Evolutionary conservation across 345 rosid species (phyloP), one percentile per base, ranked within the genome.

Genomic region (Streptanthus diversifolius): DNA sequence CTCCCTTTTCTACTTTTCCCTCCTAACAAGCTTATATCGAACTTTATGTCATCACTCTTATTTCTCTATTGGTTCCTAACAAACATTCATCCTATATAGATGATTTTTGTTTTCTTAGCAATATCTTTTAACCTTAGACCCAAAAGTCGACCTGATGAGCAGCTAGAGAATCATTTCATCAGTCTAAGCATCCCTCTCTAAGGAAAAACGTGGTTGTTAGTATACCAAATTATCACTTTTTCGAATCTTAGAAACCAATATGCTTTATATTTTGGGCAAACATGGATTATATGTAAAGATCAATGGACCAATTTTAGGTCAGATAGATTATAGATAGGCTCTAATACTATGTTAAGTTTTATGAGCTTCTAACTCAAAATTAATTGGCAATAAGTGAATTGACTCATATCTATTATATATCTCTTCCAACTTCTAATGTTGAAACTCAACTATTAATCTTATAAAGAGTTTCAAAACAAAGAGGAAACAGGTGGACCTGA

Each of bases 401-500:
- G n/a, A n/a, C n/a, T n/a, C n/a, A n/a, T n/a, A n/a, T n/a, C n/a
- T n/a, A n/a, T n/a, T n/a, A n/a, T n/a, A n/a, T n/a, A n/a, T n/a
- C n/a, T n/a, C n/a, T n/a, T n/a, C n/a, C n/a, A n/a, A n/a, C n/a
- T n/a, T n/a, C n/a, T n/a, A n/a, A n/a, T n/a, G n/a, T n/a, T n/a
- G n/a, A n/a, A n/a, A n/a, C n/a, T n/a, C n/a, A n/a, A n/a, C n/a
- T n/a, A n/a, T n/a, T 22, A 22, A 22, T 22, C 25, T 22, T 1
- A 22, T 10, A 22, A 5, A 24, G n/a, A 51, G 27, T 21, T 41
- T 21, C 29, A 21, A 49, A 21, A 49, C 1, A 21, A 21, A 12
- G n/a, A 21, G 29, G 7, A 22, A 29, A 48, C 22, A 14, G 40
- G 13, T n/a, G 21, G 18, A 89, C 99, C 95, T 95, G 99, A 70